A percentile compares a stretch with the other conserved stretches of the same genome.
Evolutionary conservation across 306 rosid species (phyloP).

Genomic region (Dicorynia guianensis): DNA sequence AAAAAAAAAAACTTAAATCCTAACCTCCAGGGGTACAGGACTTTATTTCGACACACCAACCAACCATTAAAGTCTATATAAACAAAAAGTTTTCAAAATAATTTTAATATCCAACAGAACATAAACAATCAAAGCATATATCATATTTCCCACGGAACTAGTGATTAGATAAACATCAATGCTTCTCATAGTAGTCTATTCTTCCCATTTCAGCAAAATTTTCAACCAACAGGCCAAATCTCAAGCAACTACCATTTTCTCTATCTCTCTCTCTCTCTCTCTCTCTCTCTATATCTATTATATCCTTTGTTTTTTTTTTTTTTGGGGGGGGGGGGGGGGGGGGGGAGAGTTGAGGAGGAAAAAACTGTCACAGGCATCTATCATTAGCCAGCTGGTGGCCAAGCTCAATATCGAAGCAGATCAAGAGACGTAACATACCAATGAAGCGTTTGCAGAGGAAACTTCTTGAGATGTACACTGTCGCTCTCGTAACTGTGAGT

Average conservation of each 20-base stretch:
- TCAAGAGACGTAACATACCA: conserved; percentile 52
- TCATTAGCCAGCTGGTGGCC: conserved; percentile 1
- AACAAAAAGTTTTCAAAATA: background rate
- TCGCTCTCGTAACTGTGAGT: conserved; percentile 63
- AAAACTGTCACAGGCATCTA: background rate
- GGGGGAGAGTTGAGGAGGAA: background rate
- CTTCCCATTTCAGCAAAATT: background rate
- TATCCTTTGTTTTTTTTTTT: background rate
- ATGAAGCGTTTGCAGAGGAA: conserved; percentile 83
- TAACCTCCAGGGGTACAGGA: background rate
- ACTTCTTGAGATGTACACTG: conserved; percentile 78
- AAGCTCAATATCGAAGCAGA: conserved; percentile 9
- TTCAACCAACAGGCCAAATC: conserved; percentile 19
- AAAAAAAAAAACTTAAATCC: background rate
- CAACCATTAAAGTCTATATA: background rate
- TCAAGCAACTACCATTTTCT: conserved; percentile 6
- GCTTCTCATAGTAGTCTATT: conserved; percentile 15
- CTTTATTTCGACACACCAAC: conserved; percentile 5
- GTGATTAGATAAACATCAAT: background rate
- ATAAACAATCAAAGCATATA: background rate
- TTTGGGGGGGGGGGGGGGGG: background rate
- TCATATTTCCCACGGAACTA: conserved; percentile 13
- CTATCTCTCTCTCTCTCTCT: background rate
- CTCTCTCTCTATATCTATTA: no score
- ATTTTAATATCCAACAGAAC: conserved; percentile 3